Conservation (phyloP, 768 basidiomycete genomes). For the Collybia nuda region DNA sequence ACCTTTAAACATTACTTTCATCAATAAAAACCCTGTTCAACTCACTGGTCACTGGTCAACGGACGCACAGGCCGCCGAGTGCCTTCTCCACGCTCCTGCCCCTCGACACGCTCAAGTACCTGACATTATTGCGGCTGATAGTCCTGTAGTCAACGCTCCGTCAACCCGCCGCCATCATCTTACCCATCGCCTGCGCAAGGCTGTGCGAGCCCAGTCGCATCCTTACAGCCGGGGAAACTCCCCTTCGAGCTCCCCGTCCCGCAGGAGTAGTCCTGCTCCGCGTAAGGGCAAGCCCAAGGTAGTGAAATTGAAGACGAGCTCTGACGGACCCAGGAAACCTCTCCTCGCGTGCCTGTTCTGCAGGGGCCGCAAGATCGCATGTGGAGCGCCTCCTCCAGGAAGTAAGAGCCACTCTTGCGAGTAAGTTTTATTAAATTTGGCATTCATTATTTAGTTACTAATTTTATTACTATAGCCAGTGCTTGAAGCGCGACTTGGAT, state of each 20-base stretch:
- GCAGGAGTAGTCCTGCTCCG: neutral
- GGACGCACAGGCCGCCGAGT: neutral
- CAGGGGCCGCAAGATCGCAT: slow-evolving; percentile 51
- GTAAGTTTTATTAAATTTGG: slow-evolving; percentile 28
- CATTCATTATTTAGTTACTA: neutral
- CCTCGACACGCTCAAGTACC: neutral
- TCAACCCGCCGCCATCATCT: neutral
- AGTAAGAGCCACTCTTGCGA: slow-evolving; percentile 45
- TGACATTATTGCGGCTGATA: neutral
- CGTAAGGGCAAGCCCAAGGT: neutral
- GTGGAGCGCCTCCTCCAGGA: slow-evolving; percentile 38
- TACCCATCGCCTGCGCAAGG: neutral
- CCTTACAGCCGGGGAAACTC: neutral
- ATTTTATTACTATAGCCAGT: slow-evolving; percentile 4
- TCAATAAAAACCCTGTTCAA: neutral
- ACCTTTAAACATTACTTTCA: neutral
- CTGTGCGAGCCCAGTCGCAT: slow-evolving; percentile 3
- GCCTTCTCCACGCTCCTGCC: slow-evolving; percentile 1
- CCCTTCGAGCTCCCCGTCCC: slow-evolving; percentile 1
- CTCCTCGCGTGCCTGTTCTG: slow-evolving; percentile 50
- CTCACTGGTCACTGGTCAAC: neutral
- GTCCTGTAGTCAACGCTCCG: neutral
- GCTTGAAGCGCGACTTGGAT: slow-evolving; percentile 1
- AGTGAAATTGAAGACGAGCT: slow-evolving; percentile 1
- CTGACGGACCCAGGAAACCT: slow-evolving; percentile 29